Base-by-base conservation (phyloP, 352 stramenopile genomes). In the Phytophthora citricola region DNA sequence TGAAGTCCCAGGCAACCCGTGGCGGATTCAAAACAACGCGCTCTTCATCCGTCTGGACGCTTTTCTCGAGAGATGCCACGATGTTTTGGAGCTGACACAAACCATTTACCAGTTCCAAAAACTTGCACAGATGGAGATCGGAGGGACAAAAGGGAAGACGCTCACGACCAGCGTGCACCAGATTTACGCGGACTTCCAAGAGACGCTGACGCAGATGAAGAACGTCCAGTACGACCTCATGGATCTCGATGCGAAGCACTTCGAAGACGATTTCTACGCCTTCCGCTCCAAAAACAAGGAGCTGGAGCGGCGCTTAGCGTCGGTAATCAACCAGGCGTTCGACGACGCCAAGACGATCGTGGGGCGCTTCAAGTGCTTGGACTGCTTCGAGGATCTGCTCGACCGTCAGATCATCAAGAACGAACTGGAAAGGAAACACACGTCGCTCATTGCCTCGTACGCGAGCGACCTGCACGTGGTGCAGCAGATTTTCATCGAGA, bases 121-220 rank as follows among this genome's bases (percentile, higher is more conserved):
- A 43, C 81, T 98, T 8, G 75, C 76, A 0, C 79, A 80, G 12
- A 94, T 98, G 70, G 92, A 98, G 53, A 91, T 98, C 27, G 93
- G 93, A 14, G 93, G 93, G 0, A 97, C 92, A 4, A 98, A 98
- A 62, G 92, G 93, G 10, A 98, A 97, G 69, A 97, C 89, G 14
- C 66, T 98, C 3, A 97, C 92, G 2, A 95, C 89, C 0, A 96
- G 81, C 47, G 84, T 98, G 29, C 79, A 89, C 36, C 91, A 97
- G 59, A 97, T 98, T 54, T 90, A 87, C 47, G 66, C 74, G 0
- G 91, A 97, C 48, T 97, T 97, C 40, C 76, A 90, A 24, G 86
- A 92, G 20, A 93, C 90, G 0, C 75, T 97, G 1, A 54, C 67
- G 0, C 51, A 79, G 20, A 93, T 98, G 70, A 90, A 94, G 41